Base-by-base conservation (phyloP, 2,329 filamentous ascomycete genomes). In the Aspergillus tubingensis region DNA sequence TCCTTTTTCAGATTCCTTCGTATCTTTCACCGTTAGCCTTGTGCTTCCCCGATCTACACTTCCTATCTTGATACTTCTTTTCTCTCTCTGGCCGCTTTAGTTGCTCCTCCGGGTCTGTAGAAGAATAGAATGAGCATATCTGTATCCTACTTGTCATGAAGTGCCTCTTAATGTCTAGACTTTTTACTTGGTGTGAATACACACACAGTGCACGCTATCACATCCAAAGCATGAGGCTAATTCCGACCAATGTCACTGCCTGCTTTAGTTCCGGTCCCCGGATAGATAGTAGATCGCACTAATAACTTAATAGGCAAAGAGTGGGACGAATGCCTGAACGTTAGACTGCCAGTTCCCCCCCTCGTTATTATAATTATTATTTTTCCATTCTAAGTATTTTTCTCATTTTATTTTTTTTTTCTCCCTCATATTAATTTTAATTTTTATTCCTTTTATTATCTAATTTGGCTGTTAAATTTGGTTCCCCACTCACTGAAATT, bases 261-360 rank as follows among this genome's bases (percentile, higher is more conserved):
- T 49, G 25, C 19, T 23, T 43, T 44, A 43, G 38, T 54, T 11
- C 38, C 36, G 41, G 17, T 30, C 51, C 23, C n/a, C 23, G 36
- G 23, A 25, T 43, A 54, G 36, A 39, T 19, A 47, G 39, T 54
- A 39, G 52, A 54, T 54, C 52, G 52, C 44, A 54, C 52, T 54
- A 54, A 47, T 47, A 15, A 30, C 11, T 41, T 54, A 30, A 54
- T 23, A n/a, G 39, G 19, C 39, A 44, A 44, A 21, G 23, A 25
- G 52, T 54, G 52, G 52, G 52, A 30, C 52, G 27, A 54, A 39
- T 47, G 52, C 38, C 52, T 21, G 39, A 32, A 44, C 52, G 52
- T 54, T 54, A 36, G 39, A 54, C 52, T 54, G 52, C 47, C 52
- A 54, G 38, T 49, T 8, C 4, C 32, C 15, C 10, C 30, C 11